phyloP scores from a whole-genome alignment of 2,329 filamentous ascomycete genomes.

The Dryadomyces quercus-mongolicae region DNA sequence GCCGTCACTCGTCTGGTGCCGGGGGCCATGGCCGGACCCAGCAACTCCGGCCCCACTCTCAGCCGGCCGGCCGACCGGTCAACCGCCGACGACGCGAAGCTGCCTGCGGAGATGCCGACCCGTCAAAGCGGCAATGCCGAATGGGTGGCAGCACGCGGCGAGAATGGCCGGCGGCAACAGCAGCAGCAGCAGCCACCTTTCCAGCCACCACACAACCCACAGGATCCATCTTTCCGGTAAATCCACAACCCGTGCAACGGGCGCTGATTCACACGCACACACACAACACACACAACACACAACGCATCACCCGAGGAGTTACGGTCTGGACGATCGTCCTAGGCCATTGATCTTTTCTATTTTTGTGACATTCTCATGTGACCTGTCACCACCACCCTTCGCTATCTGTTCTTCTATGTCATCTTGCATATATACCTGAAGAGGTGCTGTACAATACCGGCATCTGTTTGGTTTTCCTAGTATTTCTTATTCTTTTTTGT shows the following conservation, averaged over 20 bases:
- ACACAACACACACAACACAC: no score
- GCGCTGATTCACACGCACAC: no score
- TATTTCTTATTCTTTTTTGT: background rate
- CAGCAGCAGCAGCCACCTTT: slow-evolving; percentile 6
- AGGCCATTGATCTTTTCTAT: no score
- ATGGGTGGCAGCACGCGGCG: slow-evolving; percentile 23
- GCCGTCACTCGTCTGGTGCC: slow-evolving; percentile 59
- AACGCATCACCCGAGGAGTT: no score
- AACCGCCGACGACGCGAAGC: slow-evolving; percentile 40
- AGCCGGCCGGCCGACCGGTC: slow-evolving; percentile 13
- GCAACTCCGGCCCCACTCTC: slow-evolving; percentile 1
- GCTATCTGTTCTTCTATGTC: background rate
- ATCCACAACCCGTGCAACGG: background rate
- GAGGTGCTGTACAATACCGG: no score
- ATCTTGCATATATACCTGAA: no score
- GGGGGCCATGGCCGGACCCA: slow-evolving; percentile 20
- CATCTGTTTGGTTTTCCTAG: no score
- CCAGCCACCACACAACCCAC: slow-evolving; percentile 10
- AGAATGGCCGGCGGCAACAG: slow-evolving; percentile 18
- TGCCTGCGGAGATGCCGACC: slow-evolving; percentile 46
- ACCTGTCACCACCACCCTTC: background rate
- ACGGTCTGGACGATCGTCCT: no score
- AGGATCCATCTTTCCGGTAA: slow-evolving; percentile 13
- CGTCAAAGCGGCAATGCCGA: slow-evolving; percentile 24
- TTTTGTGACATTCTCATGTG: no score